Evolutionary conservation across 768 basidiomycete species (phyloP).

Genomic region (Termitomyces sp.): DNA sequence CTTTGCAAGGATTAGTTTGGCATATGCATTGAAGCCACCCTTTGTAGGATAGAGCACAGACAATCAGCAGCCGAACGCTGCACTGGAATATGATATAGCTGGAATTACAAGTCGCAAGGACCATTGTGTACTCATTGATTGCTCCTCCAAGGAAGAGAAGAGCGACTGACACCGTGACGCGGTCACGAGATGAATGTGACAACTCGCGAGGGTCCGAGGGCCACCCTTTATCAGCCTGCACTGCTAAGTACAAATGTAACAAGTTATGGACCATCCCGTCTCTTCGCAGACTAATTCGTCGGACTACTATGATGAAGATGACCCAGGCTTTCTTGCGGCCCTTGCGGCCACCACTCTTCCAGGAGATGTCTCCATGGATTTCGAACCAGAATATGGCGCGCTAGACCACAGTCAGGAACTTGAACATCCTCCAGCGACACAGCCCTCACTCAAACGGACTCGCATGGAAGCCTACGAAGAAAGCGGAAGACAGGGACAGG

Average conservation of each 20-base stretch:
- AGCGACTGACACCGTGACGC: background rate
- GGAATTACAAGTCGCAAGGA: too few relatives aligned
- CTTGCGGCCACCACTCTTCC: constrained; percentile 40
- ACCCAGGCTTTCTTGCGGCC: constrained; percentile 46
- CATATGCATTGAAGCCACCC: too few relatives aligned
- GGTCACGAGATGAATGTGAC: background rate
- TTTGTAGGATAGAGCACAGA: background rate
- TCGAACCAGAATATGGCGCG: constrained; percentile 1
- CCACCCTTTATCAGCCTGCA: too few relatives aligned
- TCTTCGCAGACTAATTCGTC: constrained; percentile 34
- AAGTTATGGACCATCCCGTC: constrained; percentile 3
- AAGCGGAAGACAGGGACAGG: constrained; percentile 10
- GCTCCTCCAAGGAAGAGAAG: too few relatives aligned
- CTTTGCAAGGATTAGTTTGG: too few relatives aligned
- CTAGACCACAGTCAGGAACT: constrained; percentile 20
- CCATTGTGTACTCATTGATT: too few relatives aligned
- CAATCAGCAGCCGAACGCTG: background rate
- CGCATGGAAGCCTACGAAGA: constrained; percentile 22
- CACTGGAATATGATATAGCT: background rate
- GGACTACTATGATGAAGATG: constrained; percentile 51
- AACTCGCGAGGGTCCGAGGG: too few relatives aligned
- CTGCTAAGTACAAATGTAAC: background rate
- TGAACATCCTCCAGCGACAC: constrained; percentile 32
- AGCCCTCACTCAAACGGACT: constrained; percentile 36
- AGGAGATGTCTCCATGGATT: constrained; percentile 29